Evolutionary conservation across 1,284 basidiomycete species (phyloP).

Genomic region (Fistulina hepatica): DNA sequence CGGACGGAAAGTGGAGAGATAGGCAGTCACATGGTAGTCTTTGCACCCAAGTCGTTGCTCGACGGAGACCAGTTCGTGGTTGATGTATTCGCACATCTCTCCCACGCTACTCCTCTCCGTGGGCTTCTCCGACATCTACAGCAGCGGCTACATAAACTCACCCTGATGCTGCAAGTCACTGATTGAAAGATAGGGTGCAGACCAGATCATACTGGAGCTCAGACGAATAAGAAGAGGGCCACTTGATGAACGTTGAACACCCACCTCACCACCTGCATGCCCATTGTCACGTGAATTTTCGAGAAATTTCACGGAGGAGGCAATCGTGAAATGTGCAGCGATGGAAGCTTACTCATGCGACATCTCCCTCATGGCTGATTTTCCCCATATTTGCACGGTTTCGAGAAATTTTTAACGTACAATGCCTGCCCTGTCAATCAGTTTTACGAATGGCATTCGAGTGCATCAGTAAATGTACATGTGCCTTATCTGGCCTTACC

Average conservation of each 20-base stretch:
- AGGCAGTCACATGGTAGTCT: constrained; percentile 22
- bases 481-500: no score
- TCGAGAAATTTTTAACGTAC: no score
- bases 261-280: not conserved
- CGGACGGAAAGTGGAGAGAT: no score
- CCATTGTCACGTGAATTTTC: no score
- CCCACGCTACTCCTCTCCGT: constrained; percentile 27
- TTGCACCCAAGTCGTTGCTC: constrained; percentile 33
- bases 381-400: no score
- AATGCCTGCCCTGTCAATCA: no score
- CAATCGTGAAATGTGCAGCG: no score
- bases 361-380: no score
- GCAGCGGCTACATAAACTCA: constrained; percentile 22
- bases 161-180: constrained; percentile 11
- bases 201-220: constrained; percentile 55
- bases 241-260: constrained; percentile 30
- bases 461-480: no score
- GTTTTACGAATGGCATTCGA: no score
- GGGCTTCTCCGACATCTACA: constrained; percentile 26
- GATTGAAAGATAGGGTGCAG: constrained; percentile 30
- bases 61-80: constrained; percentile 37
- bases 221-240: constrained; percentile 44
- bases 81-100: constrained; percentile 44
- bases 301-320: no score
- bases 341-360: no score